phyloP scores from a whole-genome alignment of 495 filamentous ascomycete genomes.

The Alectoria sarmentosa region DNA sequence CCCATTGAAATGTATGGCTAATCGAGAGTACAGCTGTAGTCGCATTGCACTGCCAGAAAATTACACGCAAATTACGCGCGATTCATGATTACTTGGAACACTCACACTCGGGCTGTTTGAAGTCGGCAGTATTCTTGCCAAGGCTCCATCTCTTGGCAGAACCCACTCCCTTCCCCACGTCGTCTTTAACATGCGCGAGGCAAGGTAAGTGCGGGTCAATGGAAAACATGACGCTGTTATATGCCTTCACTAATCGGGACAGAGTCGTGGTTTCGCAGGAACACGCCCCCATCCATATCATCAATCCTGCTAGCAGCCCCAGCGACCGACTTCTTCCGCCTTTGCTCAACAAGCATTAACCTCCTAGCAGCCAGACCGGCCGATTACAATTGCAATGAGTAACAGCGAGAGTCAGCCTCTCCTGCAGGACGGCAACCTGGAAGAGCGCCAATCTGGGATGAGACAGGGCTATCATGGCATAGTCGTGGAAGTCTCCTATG shows the following conservation, averaged over 20 bases:
- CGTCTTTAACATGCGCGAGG: background rate
- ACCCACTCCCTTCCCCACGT: background rate
- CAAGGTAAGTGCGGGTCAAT: constrained; percentile 1
- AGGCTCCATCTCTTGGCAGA: constrained; percentile 1
- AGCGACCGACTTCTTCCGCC: background rate
- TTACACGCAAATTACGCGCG: background rate
- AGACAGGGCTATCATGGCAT: constrained; percentile 8
- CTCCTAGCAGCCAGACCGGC: background rate
- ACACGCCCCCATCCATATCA: background rate
- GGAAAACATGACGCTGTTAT: background rate
- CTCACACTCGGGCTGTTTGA: no score
- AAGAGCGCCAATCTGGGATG: background rate
- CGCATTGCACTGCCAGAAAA: background rate
- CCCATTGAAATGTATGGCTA: background rate
- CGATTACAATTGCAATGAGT: background rate
- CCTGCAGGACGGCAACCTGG: background rate
- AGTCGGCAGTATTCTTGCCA: no score
- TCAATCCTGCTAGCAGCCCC: background rate
- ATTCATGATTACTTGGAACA: no score
- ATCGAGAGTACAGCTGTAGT: background rate
- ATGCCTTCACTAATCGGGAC: background rate
- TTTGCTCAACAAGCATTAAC: background rate
- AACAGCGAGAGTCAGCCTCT: constrained; percentile 15
- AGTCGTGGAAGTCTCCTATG: constrained; percentile 8
- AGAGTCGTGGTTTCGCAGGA: background rate